A percentile compares a stretch with the other conserved stretches of the same genome.
Evolutionary conservation across 108 stramenopile genomes (phyloP).

Genomic region (Phaeodactylum tricornutum): DNA sequence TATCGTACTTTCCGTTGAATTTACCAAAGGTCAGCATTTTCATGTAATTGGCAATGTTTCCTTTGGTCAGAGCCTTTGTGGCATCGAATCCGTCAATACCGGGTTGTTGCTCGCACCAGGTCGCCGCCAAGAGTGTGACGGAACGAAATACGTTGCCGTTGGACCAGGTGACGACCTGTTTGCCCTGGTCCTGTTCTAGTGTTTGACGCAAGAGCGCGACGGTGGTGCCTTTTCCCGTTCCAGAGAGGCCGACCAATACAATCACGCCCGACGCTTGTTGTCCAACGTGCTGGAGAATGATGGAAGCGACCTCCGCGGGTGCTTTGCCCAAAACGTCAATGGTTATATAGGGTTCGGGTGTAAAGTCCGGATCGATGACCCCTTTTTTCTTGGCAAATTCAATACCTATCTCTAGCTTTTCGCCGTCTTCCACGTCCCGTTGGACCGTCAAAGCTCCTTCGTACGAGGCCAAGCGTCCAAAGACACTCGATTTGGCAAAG

Average conservation of each 20-base stretch:
- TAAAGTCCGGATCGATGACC: slow-evolving; percentile 64
- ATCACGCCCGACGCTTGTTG: slow-evolving; percentile 28
- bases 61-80: slow-evolving; percentile 61
- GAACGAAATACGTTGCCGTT: slow-evolving; percentile 85
- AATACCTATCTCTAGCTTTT: slow-evolving; percentile 63
- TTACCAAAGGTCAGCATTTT: slow-evolving; percentile 75
- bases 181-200: slow-evolving; percentile 36
- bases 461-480: slow-evolving; percentile 24
- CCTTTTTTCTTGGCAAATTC: slow-evolving; percentile 77
- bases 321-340: slow-evolving; percentile 83
- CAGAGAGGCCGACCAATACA: slow-evolving; percentile 71
- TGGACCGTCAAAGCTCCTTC: slow-evolving; percentile 55
- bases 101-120: slow-evolving; percentile 68
- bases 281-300: slow-evolving; percentile 40
- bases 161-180: slow-evolving; percentile 73
- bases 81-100: slow-evolving; percentile 34
- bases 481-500: slow-evolving; percentile 20
- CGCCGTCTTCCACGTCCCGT: slow-evolving; percentile 70
- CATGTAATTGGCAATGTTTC: slow-evolving; percentile 60
- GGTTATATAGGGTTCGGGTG: slow-evolving; percentile 59
- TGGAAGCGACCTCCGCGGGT: slow-evolving; percentile 56
- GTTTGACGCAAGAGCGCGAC: slow-evolving; percentile 54
- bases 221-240: slow-evolving; percentile 86
- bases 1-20: slow-evolving; percentile 50
- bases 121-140: slow-evolving; percentile 72